phyloP scores from a whole-genome alignment of 2,329 filamentous ascomycete genomes.

The Sporothrix humicola region DNA sequence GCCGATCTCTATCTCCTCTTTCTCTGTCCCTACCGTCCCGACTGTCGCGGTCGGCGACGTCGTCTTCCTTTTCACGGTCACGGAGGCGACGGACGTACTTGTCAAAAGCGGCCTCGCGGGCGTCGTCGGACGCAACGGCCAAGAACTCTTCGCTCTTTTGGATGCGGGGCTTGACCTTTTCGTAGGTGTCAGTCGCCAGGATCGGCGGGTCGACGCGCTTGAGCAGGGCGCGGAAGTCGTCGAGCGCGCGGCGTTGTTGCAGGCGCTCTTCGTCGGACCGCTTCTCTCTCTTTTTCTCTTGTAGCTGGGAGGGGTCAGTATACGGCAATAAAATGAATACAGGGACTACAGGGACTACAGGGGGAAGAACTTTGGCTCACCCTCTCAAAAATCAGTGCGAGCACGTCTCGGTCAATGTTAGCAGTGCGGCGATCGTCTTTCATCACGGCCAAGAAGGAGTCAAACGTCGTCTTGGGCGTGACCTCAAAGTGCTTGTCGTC shows the following conservation, averaged over 20 bases:
- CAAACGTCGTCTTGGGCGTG: constrained; percentile 81
- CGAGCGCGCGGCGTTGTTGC: constrained; percentile 83
- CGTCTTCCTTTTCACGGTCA: constrained; percentile 83
- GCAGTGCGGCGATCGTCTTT: constrained; percentile 85
- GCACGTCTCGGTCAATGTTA: constrained; percentile 79
- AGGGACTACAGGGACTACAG: neutral
- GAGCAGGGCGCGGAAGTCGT: constrained; percentile 82
- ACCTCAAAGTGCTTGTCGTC: constrained; percentile 94
- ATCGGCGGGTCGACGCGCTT: constrained; percentile 91
- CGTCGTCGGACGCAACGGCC: constrained; percentile 80
- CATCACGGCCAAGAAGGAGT: constrained; percentile 85
- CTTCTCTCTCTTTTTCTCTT: constrained; percentile 85
- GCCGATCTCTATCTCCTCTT: constrained; percentile 72
- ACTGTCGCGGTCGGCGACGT: too few species aligned
- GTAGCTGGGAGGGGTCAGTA: constrained; percentile 58
- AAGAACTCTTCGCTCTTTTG: constrained; percentile 84
- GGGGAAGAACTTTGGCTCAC: constrained; percentile 50
- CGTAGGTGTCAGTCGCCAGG: constrained; percentile 78
- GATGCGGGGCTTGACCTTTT: constrained; percentile 80
- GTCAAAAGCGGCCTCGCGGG: constrained; percentile 83
- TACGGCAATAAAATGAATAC: neutral
- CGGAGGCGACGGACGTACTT: constrained; percentile 89
- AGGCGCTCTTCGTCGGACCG: constrained; percentile 85
- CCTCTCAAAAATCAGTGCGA: constrained; percentile 83
- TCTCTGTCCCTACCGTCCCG: constrained; percentile 59